phyloP scores from a whole-genome alignment of 805 yeast species.

The Saturnispora diversa region DNA sequence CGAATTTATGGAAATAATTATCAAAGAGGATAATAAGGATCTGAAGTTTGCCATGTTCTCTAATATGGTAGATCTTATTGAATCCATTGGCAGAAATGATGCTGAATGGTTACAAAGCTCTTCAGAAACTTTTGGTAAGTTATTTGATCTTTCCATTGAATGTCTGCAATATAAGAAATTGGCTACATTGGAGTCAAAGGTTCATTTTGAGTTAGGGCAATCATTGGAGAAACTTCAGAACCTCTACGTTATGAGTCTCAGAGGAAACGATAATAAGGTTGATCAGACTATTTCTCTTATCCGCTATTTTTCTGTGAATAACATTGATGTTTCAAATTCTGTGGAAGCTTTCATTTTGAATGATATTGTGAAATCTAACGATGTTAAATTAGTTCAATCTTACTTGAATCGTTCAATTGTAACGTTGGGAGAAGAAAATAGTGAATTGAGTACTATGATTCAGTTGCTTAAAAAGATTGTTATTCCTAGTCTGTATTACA shows the following conservation, averaged over 20 bases:
- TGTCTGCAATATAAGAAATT: constrained; percentile 35
- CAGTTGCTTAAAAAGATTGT: constrained; percentile 56
- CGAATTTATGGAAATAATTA: constrained; percentile 37
- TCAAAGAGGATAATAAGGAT: constrained; percentile 44
- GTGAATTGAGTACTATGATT: constrained; percentile 45
- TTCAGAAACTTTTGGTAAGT: constrained; percentile 35
- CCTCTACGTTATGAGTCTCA: constrained; percentile 32
- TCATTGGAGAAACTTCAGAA: constrained; percentile 56
- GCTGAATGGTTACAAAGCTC: constrained; percentile 52
- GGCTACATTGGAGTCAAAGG: constrained; percentile 44
- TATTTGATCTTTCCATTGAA: constrained; percentile 37
- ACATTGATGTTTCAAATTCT: constrained; percentile 37
- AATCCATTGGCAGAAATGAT: constrained; percentile 38
- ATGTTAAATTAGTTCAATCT: constrained; percentile 37
- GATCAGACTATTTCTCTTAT: constrained; percentile 35
- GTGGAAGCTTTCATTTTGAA: constrained; percentile 53
- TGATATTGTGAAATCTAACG: constrained; percentile 44
- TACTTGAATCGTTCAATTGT: constrained; percentile 47
- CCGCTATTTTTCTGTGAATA: constrained; percentile 37
- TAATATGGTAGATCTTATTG: constrained; percentile 60
- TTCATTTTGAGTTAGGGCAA: constrained; percentile 65
- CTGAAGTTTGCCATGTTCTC: constrained; percentile 58
- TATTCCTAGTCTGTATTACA: constrained; percentile 57
- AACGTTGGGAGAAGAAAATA: constrained; percentile 38
- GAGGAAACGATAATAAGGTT: constrained; percentile 14